Base-by-base conservation (phyloP, 2,329 filamentous ascomycete genomes). In the Venturia oleaginea region DNA sequence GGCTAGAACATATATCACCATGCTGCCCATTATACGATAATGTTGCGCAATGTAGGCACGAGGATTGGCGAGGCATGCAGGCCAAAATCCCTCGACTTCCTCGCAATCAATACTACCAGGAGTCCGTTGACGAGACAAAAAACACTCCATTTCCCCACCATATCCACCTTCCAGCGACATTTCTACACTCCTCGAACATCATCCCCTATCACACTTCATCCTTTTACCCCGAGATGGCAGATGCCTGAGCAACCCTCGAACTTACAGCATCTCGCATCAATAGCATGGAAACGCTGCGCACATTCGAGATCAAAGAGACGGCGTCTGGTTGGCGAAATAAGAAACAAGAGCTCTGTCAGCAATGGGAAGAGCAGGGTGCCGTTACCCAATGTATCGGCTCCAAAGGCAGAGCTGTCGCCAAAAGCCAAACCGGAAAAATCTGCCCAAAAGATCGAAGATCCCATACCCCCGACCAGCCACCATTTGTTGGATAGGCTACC, bases 401-500 rank as follows among this genome's bases (percentile, higher is more conserved):
- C 73, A 22, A 67, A 72, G 69, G 67, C 76, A 67, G 70, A 72
- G 67, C 73, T 67, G 55, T 71, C 69, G 27, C 69, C 69, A 62
- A 71, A 69, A 69, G 72, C 68, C 61, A 69, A 61, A 65, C 68
- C 73, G 64, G 32, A 22, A 34, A 57, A 57, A 15, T 57, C 51
- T 57, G 68, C 68, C 40, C 69, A 71, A 42, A 68, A 72, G 60
- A 40, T 67, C 40, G 51, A 70, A 7, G 67, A 69, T 24, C 37
- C 55, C 65, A 8, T 57, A 22, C 68, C 70, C 64, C 55, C 70
- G 48, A 59, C 70, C 46, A 57, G 66, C 22, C 77, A 78, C 64
- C 76, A 81, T 66, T 74, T 88, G 34, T 80, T 85, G 66, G 79
- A 86, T 69, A 82, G 83, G 67, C 76, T 82, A 19, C 75, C 75